Evolutionary conservation across 305 asterid species (phyloP), one percentile per base, ranked within the genome.

Genomic region (Rubia balearica): DNA sequence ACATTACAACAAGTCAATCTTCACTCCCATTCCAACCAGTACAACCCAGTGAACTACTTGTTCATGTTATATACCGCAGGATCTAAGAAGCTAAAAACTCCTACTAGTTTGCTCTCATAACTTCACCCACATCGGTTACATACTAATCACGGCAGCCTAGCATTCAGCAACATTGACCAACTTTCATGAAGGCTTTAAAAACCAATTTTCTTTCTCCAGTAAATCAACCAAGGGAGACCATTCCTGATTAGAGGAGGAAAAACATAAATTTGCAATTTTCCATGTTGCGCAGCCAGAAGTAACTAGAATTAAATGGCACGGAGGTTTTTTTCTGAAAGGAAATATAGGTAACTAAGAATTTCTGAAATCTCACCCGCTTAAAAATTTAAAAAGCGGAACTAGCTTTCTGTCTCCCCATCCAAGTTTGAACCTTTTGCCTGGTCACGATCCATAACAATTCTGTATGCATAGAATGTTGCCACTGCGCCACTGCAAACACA

Each of bases 401-500:
- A 87, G 71, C 70, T 81, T 62, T 87, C 89, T 19, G 83, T 74
- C 65, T 56, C 81, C 11, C 67, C 66, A 65, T 83, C 80, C 57
- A 74, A 79, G 71, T 79, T 72, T 64, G 90, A 72, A 41, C 75
- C 88, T 72, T 83, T 79, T 0, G 85, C 69, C 67, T 78, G 87
- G 61, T 77, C 87, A 71, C 89, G 79, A 61, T 88, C 92, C 59
- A 22, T 86, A 17, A 82, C 21, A 76, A 85, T 83, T 85, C 97
- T 86, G 78, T 88, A 89, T 64, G 83, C 82, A 71, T 81, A 90
- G 92, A 90, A 93, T 56, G 90, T 91, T 64, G 77, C 83, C 74
- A 89, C 86, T 70, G 87, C 90, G 13, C 96, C 96, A 81, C 98
- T 93, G 92, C 87, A 85, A 24, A 69, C 63, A 70, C 71, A 78